Base-by-base conservation (phyloP, 1,139 yeast species). In the Debaryomyces udenii region DNA sequence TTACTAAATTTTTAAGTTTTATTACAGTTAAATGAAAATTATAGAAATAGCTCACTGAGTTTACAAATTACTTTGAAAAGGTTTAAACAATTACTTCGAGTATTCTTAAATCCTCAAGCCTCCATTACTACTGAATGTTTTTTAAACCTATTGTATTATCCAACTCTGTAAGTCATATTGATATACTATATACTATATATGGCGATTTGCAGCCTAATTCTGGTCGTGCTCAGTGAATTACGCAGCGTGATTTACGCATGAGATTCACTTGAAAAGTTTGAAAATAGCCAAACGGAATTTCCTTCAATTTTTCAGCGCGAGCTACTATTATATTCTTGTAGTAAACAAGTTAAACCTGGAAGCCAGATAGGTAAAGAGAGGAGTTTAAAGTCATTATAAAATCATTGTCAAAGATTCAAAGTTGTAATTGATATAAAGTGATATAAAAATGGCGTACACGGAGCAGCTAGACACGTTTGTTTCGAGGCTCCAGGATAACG, bases 391-490 rank as follows among this genome's bases (percentile, higher is more conserved):
- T n/a, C n/a, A n/a, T n/a, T n/a, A n/a, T n/a, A n/a, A n/a, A n/a
- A n/a, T n/a, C n/a, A n/a, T n/a, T n/a, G n/a, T n/a, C n/a, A n/a
- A n/a, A n/a, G n/a, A n/a, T n/a, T n/a, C 16, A 22, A 31, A 15
- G 27, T 20, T 32, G 17, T 11, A 11, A 32, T 13, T 14, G 18
- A 32, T 20, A 20, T 20, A 20, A 34, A 26, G 7, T 11, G 35
- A 26, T 26, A 34, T n/a, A 26, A 17, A 3, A 16, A 76, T 76
- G 80, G 66, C 80, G 4, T 69, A 72, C 40, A 66, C 68, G 22
- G 64, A 67, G 38, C 83, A 78, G 56, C 66, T 81, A 39, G 87
- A 81, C 58, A 71, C 80, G 37, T 81, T 81, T 57, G 85, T 80
- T 46, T 62, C 80, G 37, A 71, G 85, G 47, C 74, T 83, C 41